Evolutionary conservation across 2,329 filamentous ascomycete genomes (phyloP), one percentile per base, ranked within the genome.

Genomic region (Aspergillus sp.): DNA sequence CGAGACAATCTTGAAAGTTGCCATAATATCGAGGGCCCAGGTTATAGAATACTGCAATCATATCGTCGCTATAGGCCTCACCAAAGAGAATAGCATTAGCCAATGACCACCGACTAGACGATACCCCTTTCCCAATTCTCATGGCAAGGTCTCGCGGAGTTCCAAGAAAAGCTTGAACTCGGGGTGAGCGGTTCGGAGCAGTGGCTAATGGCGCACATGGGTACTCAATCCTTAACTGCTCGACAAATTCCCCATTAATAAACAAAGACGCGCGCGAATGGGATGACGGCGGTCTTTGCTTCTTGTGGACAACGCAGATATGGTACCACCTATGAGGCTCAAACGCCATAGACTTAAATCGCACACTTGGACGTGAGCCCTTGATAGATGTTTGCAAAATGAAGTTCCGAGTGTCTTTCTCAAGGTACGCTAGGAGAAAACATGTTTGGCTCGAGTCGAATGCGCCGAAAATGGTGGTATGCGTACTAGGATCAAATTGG

Each of bases 341-440:
- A 69, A 99, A 98, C 0, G 82, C 79, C 11, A 88, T 85, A 2
- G 89, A 89, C 72, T 95, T 96, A 81, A 99, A 99, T 56, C 95
- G 87, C 47, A 99, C 90, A 73, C 93, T 98, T 3, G 95, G 93
- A 58, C 90, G 86, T 52, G 87, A 82, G 8, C 92, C 92, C 52
- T 87, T 90, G 60, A 98, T 90, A 17, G 95, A 97, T 7, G 96
- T 98, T 76, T 99, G 95, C 6, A 99, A 80, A 64, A 99, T 99
- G 64, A 99, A 90, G 75, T 96, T 95, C 60, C 85, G 90, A 2
- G 91, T 96, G 72, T 97, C 93, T 70, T 89, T 92, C 72, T 99
- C 96, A 40, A 99, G 82, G 70, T 99, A 99, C 59, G 92, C 88
- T 65, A 99, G 85, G 37, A 99, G 78, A 69, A 99, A 99, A 74